A percentile compares a stretch with the other conserved stretches of the same genome.
These are phyloP conservation scores for Stereum hirsutum DNA, from an alignment of 1,284 basidiomycete genomes.

Conservation along the genomic window DNA sequence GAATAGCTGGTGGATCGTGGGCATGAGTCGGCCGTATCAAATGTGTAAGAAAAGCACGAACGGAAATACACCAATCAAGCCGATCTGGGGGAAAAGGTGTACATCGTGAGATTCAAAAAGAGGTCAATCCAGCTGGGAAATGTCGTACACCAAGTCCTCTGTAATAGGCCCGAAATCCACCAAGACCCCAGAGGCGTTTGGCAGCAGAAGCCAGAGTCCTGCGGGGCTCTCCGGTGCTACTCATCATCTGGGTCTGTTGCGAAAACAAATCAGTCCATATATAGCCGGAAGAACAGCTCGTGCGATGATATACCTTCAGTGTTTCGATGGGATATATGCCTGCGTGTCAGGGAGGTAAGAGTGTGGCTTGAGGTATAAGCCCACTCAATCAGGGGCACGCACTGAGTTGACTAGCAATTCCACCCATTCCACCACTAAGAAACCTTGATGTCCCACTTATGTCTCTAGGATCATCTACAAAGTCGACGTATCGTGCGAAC, in stretches of 20 bases:
- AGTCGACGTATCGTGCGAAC: slow-evolving; percentile 89
- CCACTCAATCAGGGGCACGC: too few relatives aligned
- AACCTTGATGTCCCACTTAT: slow-evolving; percentile 92
- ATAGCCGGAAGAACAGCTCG: too few relatives aligned
- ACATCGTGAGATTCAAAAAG: neutral
- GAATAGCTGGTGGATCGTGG: slow-evolving; percentile 56
- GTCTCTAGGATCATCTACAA: slow-evolving; percentile 82
- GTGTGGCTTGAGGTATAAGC: slow-evolving; percentile 4
- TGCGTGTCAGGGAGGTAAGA: slow-evolving; percentile 20
- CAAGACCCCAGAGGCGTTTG: slow-evolving; percentile 70
- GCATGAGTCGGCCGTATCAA: too few relatives aligned
- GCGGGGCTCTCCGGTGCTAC: slow-evolving; percentile 57
- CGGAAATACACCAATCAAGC: slow-evolving; percentile 85
- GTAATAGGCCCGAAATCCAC: slow-evolving; percentile 82
- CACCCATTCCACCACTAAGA: slow-evolving; percentile 92
- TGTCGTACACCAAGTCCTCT: slow-evolving; percentile 77
- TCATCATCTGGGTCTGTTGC: slow-evolving; percentile 87
- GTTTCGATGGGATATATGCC: slow-evolving; percentile 89
- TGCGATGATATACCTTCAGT: slow-evolving; percentile 54
- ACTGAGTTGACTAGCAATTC: slow-evolving; percentile 91
- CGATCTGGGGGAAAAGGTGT: slow-evolving; percentile 50
- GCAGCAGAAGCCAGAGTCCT: slow-evolving; percentile 51
- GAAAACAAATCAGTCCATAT: slow-evolving; percentile 7
- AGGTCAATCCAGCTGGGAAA: neutral
- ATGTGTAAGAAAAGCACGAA: slow-evolving; percentile 29